Conservation (phyloP, 371 early-diverging fungal genomes). For the Rhizopus microsporus region DNA sequence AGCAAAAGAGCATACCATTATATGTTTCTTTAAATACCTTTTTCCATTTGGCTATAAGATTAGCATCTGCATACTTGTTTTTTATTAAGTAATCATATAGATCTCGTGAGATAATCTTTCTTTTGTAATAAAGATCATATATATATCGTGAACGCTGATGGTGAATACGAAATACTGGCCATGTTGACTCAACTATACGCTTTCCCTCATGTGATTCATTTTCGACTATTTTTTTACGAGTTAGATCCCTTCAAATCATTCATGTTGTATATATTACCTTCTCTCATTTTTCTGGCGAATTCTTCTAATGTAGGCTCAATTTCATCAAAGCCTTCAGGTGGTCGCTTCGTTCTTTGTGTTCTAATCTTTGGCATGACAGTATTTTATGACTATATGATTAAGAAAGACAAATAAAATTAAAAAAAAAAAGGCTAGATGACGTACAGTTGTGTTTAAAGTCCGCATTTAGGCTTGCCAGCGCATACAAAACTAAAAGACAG, state of each 20-base stretch:
- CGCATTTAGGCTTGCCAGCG: too few species aligned
- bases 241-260: not conserved
- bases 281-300: slow-evolving; percentile 92
- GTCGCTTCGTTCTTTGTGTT: slow-evolving; percentile 75
- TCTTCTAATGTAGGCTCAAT: slow-evolving; percentile 94
- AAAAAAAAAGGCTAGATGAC: slow-evolving; percentile 1
- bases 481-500: too few species aligned
- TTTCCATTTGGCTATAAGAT: slow-evolving; percentile 97
- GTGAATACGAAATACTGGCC: slow-evolving; percentile 97
- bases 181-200: slow-evolving; percentile 89
- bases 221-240: slow-evolving; percentile 69
- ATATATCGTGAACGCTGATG: slow-evolving; percentile 97
- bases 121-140: slow-evolving; percentile 93
- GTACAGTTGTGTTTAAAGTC: not conserved
- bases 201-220: slow-evolving; percentile 95
- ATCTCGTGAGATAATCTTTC: slow-evolving; percentile 89
- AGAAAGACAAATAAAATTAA: slow-evolving; percentile 6
- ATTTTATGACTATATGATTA: not conserved
- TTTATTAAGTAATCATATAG: slow-evolving; percentile 92
- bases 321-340: slow-evolving; percentile 95
- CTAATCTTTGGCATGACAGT: slow-evolving; percentile 76
- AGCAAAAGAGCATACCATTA: not conserved
- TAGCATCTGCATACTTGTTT: slow-evolving; percentile 91
- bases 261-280: slow-evolving; percentile 65
- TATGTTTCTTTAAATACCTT: slow-evolving; percentile 62